phyloP scores from a whole-genome alignment of 805 yeast species.

The Lipomyces anomalus region DNA sequence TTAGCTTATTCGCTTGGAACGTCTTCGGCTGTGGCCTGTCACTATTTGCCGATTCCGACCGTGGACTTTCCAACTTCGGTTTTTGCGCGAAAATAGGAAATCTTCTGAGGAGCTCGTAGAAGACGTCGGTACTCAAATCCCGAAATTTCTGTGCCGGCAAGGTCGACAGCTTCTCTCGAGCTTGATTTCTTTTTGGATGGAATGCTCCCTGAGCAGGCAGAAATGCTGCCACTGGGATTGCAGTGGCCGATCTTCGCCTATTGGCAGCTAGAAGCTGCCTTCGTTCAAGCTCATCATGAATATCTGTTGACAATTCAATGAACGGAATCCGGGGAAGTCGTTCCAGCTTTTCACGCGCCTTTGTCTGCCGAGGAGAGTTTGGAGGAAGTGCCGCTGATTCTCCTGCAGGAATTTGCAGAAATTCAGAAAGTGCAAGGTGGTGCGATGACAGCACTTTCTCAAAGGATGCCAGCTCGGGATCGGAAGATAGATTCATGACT shows the following conservation, averaged over 20 bases:
- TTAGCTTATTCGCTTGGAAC: slow-evolving; percentile 40
- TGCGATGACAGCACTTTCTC: slow-evolving; percentile 12
- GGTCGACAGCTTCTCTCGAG: slow-evolving; percentile 82
- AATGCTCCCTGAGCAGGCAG: slow-evolving; percentile 65
- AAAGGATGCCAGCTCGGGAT: slow-evolving; percentile 1
- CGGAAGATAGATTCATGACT: no score
- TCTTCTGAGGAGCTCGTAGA: slow-evolving; percentile 79
- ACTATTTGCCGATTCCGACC: background rate
- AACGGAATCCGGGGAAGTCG: slow-evolving; percentile 75
- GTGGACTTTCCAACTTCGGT: background rate
- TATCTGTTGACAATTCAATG: slow-evolving; percentile 86
- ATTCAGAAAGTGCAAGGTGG: slow-evolving; percentile 13
- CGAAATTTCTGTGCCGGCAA: slow-evolving; percentile 77
- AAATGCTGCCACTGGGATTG: slow-evolving; percentile 46
- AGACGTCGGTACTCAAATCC: slow-evolving; percentile 84
- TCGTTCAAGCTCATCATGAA: slow-evolving; percentile 83
- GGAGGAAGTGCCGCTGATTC: slow-evolving; percentile 6
- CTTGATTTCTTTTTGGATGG: slow-evolving; percentile 93
- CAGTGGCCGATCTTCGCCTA: slow-evolving; percentile 25
- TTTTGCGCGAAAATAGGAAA: slow-evolving; percentile 34
- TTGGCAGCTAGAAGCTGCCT: slow-evolving; percentile 47
- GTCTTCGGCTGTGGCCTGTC: slow-evolving; percentile 14
- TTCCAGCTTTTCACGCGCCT: slow-evolving; percentile 79
- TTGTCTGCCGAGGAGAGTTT: slow-evolving; percentile 28
- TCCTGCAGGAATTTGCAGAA: slow-evolving; percentile 10